Conservation (phyloP, 2,329 filamentous ascomycete species). For the Nemania sp. region DNA sequence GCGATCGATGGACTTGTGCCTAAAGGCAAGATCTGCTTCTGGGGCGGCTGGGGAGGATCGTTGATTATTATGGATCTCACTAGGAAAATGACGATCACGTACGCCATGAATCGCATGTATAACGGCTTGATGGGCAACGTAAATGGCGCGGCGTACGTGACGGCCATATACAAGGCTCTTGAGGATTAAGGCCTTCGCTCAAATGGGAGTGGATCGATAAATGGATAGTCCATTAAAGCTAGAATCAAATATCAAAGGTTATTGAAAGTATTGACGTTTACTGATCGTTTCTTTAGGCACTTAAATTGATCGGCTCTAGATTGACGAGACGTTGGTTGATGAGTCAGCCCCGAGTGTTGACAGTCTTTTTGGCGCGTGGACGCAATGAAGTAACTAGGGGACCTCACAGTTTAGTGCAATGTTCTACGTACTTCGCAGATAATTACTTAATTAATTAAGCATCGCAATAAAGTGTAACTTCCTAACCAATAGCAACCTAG, state of each 20-base stretch:
- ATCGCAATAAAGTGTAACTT: too few relatives aligned
- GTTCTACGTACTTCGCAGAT: too few relatives aligned
- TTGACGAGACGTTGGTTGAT: not conserved
- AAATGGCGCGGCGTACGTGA: not conserved
- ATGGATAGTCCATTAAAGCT: not conserved
- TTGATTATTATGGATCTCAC: slow-evolving; percentile 44
- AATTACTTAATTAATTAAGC: too few relatives aligned
- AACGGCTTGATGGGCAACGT: not conserved
- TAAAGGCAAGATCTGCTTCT: slow-evolving; percentile 48
- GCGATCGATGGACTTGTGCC: slow-evolving; percentile 48
- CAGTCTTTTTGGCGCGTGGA: too few relatives aligned
- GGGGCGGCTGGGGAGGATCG: slow-evolving; percentile 45
- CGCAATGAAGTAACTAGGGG: too few relatives aligned
- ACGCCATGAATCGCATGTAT: slow-evolving; percentile 42
- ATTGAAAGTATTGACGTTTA: not conserved
- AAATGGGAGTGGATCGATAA: not conserved
- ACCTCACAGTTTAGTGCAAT: too few relatives aligned
- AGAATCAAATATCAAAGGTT: not conserved
- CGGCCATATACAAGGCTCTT: not conserved
- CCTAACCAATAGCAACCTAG: too few relatives aligned
- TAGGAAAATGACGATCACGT: slow-evolving; percentile 42
- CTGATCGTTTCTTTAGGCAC: not conserved
- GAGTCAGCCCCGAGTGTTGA: not conserved
- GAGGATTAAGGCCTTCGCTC: not conserved
- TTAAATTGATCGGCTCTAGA: not conserved